These are phyloP conservation scores for Xanthoconium stramineum DNA, from an alignment of 768 basidiomycete species.

Conservation along the genomic window DNA sequence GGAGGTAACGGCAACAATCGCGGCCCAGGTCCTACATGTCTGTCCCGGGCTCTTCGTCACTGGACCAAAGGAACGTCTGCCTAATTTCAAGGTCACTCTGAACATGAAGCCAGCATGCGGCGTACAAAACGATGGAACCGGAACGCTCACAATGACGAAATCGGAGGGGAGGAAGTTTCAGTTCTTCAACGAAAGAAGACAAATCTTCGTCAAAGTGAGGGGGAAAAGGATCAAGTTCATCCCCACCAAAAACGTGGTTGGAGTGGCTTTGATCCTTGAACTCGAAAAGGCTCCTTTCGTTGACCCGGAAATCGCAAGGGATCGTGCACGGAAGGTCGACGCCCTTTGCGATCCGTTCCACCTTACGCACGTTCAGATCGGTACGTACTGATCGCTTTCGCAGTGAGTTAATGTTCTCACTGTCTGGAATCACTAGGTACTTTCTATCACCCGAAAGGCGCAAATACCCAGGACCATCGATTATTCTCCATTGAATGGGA, in stretches of 20 bases:
- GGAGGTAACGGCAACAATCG: conserved; percentile 56
- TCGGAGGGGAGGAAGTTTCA: conserved; percentile 46
- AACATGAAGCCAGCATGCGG: conserved; percentile 47
- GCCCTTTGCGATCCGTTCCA: conserved; percentile 49
- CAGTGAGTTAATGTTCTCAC: background rate
- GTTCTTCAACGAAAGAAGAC: conserved; percentile 35
- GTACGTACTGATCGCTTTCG: conserved; percentile 33
- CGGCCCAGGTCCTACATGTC: conserved; percentile 47
- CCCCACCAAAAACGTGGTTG: conserved; percentile 6
- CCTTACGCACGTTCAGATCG: conserved; percentile 65
- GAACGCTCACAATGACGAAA: conserved; percentile 31
- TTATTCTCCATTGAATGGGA: conserved; percentile 75
- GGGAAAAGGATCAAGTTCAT: conserved; percentile 39
- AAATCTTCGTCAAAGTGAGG: conserved; percentile 39
- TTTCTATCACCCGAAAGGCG: conserved; percentile 26
- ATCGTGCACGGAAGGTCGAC: conserved; percentile 41
- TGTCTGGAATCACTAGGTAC: conserved; percentile 14
- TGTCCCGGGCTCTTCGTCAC: conserved; percentile 29
- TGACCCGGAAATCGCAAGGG: conserved; percentile 51
- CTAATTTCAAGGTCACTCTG: conserved; percentile 65
- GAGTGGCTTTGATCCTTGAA: conserved; percentile 25
- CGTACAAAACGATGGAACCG: conserved; percentile 55
- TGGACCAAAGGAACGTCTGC: conserved; percentile 20
- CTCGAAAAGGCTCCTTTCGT: conserved; percentile 56
- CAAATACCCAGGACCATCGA: conserved; percentile 35